Conservation (phyloP, 1,139 yeast species). For the Blastobotrys serpentis region DNA sequence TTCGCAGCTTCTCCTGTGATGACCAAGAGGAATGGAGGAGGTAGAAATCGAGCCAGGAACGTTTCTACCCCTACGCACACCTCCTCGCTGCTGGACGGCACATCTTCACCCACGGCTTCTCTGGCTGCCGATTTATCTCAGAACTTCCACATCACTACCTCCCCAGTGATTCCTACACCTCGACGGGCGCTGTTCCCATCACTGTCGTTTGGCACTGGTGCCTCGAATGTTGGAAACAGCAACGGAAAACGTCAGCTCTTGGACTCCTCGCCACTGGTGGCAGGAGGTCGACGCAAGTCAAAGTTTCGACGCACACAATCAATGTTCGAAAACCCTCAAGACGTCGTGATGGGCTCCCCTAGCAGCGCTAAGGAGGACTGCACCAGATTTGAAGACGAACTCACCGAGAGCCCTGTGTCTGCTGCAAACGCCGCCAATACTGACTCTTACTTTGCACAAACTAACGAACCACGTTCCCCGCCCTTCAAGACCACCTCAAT, state of each 20-base stretch:
- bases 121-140: constrained; percentile 49
- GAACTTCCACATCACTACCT: constrained; percentile 45
- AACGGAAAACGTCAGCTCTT: constrained; percentile 12
- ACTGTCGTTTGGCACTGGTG: constrained; percentile 8
- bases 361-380: constrained; percentile 13
- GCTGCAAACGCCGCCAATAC: too few species aligned
- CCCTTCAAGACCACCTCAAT: constrained; percentile 38
- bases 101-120: constrained; percentile 44
- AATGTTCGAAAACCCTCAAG: constrained; percentile 53
- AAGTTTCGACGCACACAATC: constrained; percentile 64
- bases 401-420: too few species aligned
- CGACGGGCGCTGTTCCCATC: constrained; percentile 34
- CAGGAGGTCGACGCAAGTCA: constrained; percentile 20
- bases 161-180: constrained; percentile 37
- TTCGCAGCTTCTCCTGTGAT: constrained; percentile 8
- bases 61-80: constrained; percentile 9
- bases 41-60: constrained; percentile 8
- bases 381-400: constrained; percentile 12
- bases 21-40: constrained; percentile 8
- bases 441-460: constrained; percentile 15
- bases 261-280: constrained; percentile 16
- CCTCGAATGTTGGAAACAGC: constrained; percentile 12
- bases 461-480: constrained; percentile 17
- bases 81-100: constrained; percentile 6
- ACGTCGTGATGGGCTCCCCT: constrained; percentile 34